These are phyloP conservation scores for Cyberlindnera amylophila DNA, from an alignment of 805 yeast genomes.

Conservation along the genomic window DNA sequence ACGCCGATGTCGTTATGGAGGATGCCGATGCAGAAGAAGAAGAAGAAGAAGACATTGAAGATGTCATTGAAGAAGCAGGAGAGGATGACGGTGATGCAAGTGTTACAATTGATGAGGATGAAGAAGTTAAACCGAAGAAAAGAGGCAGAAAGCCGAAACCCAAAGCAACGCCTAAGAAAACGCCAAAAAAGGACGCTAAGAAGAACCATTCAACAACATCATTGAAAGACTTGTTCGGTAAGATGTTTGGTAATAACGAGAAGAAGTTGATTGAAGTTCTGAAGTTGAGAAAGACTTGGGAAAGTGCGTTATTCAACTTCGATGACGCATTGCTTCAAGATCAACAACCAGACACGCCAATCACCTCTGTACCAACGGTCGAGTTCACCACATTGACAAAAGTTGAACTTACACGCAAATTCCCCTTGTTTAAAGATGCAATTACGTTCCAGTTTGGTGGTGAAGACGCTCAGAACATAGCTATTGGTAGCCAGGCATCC, in stretches of 20 bases:
- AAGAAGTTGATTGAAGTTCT: slow-evolving; percentile 39
- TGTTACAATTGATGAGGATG: slow-evolving; percentile 1
- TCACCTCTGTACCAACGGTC: slow-evolving; percentile 11
- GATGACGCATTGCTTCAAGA: slow-evolving; percentile 28
- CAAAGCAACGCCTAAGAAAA: slow-evolving; percentile 13
- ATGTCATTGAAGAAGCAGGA: slow-evolving; percentile 12
- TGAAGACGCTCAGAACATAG: slow-evolving; percentile 12
- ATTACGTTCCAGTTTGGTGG: slow-evolving; percentile 22
- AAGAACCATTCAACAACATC: slow-evolving; percentile 29
- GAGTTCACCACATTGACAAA: slow-evolving; percentile 20
- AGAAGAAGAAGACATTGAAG: slow-evolving; percentile 9
- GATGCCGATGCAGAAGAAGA: slow-evolving; percentile 38
- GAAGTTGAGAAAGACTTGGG: slow-evolving; percentile 48
- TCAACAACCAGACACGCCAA: slow-evolving; percentile 10
- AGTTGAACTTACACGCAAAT: slow-evolving; percentile 23
- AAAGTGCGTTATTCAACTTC: slow-evolving; percentile 41
- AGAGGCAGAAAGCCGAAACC: slow-evolving; percentile 22
- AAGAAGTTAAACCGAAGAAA: slow-evolving; percentile 24
- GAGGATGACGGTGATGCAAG: slow-evolving; percentile 7
- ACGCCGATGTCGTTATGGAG: slow-evolving; percentile 11
- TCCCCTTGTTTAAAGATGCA: slow-evolving; percentile 18
- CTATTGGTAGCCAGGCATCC: slow-evolving; percentile 13
- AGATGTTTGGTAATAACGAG: slow-evolving; percentile 49
- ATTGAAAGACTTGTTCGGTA: slow-evolving; percentile 38
- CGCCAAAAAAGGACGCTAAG: slow-evolving; percentile 11